A percentile compares a stretch with the other conserved stretches of the same genome.
Evolutionary conservation across 2,329 filamentous ascomycete species (phyloP).

Genomic region (Alternaria sp.): DNA sequence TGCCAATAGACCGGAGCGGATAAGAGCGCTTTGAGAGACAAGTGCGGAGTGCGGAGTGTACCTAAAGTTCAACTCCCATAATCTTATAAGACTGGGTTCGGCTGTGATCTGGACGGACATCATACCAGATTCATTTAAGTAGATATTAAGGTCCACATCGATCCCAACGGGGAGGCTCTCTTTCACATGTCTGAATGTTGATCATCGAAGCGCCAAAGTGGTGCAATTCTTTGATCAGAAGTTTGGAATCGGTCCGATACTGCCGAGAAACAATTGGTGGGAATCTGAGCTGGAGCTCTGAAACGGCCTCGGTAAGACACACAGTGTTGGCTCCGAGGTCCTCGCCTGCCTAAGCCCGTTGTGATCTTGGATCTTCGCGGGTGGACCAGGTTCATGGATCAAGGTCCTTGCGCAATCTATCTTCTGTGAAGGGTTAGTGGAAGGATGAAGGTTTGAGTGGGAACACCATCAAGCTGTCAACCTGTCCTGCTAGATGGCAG

Average conservation of each 20-base stretch:
- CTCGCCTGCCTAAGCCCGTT: constrained; percentile 13
- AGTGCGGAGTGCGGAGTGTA: constrained; percentile 28
- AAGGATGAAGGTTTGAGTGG: constrained; percentile 8
- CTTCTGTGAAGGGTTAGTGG: constrained; percentile 20
- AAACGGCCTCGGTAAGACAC: constrained; percentile 14
- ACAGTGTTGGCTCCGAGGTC: constrained; percentile 13
- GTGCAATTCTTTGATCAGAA: constrained; percentile 7
- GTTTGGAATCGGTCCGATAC: constrained; percentile 3
- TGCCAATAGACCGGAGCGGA: constrained; percentile 17
- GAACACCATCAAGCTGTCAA: constrained; percentile 11
- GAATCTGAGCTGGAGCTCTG: constrained; percentile 1
- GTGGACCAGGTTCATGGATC: constrained; percentile 29
- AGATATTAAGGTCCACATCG: constrained; percentile 28
- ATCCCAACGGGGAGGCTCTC: constrained; percentile 21
- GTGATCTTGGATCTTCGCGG: constrained; percentile 26
- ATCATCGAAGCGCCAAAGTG: constrained; percentile 11
- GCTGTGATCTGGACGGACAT: constrained; percentile 36
- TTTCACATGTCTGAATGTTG: constrained; percentile 11
- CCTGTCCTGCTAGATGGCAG: constrained; percentile 12
- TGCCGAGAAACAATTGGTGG: constrained; percentile 1
- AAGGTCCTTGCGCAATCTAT: constrained; percentile 23
- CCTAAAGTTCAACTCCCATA: constrained; percentile 36
- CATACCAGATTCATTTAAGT: constrained; percentile 30
- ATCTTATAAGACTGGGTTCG: constrained; percentile 28
- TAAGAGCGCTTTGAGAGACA: constrained; percentile 18